These are phyloP conservation scores for Albatrellus ellisii DNA, from an alignment of 768 basidiomycete genomes.

Conservation along the genomic window DNA sequence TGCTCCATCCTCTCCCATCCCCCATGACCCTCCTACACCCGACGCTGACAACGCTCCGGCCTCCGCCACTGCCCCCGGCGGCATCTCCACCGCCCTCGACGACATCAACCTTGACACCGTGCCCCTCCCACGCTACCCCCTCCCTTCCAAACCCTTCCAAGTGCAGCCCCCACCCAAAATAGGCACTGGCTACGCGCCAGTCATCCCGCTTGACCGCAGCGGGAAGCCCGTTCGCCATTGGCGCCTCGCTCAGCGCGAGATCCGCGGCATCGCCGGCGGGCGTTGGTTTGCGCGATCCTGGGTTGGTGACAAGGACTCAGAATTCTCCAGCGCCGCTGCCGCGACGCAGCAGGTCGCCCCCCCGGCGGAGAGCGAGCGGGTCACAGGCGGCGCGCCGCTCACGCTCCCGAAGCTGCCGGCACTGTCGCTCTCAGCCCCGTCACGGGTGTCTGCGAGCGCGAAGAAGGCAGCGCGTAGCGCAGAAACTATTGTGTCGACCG, in stretches of 20 bases:
- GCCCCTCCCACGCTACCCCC: conserved; percentile 61
- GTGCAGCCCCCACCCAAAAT: conserved; percentile 72
- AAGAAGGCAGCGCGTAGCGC: neutral
- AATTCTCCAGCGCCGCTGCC: conserved; percentile 27
- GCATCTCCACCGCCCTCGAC: neutral
- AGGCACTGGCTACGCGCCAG: conserved; percentile 56
- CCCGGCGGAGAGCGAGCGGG: neutral
- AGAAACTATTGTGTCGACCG: conserved; percentile 10
- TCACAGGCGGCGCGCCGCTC: conserved; percentile 1
- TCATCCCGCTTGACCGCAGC: conserved; percentile 52
- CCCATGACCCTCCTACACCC: neutral
- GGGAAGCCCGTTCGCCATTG: conserved; percentile 54
- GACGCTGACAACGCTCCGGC: conserved; percentile 1
- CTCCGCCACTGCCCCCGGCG: neutral
- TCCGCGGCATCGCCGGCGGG: conserved; percentile 73
- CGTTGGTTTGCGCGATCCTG: conserved; percentile 72
- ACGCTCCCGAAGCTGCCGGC: conserved; percentile 11
- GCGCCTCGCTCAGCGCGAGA: conserved; percentile 63
- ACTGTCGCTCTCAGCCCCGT: conserved; percentile 6
- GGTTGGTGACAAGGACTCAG: conserved; percentile 77
- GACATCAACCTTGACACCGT: conserved; percentile 43
- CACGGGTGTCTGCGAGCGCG: too few relatives aligned
- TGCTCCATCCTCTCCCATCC: conserved; percentile 12
- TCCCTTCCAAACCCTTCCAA: conserved; percentile 74
- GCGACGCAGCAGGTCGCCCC: neutral